Conservation (phyloP, 2,329 filamentous ascomycete genomes). For the Penicillium expansum region DNA sequence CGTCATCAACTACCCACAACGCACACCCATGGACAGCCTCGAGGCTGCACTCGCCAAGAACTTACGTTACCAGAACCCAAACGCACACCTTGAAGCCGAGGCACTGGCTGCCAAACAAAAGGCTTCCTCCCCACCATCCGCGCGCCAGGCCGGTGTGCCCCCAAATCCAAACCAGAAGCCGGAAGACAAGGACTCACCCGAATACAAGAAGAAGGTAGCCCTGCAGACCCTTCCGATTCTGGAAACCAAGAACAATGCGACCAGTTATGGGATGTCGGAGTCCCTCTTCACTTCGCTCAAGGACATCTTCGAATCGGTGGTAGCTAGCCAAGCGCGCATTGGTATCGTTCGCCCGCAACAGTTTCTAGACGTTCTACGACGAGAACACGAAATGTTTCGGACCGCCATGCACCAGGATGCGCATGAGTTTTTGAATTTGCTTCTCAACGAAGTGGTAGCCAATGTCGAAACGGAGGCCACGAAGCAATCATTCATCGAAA, state of each 20-base stretch:
- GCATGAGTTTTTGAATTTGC: constrained; percentile 90
- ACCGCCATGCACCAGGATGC: constrained; percentile 98
- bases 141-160: constrained; percentile 52
- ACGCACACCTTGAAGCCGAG: constrained; percentile 53
- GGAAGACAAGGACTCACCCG: constrained; percentile 92
- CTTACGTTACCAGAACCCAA: constrained; percentile 60
- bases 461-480: constrained; percentile 83
- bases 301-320: constrained; percentile 91
- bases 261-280: constrained; percentile 86
- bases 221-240: constrained; percentile 83
- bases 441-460: constrained; percentile 93
- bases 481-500: constrained; percentile 34
- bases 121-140: constrained; percentile 32
- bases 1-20: constrained; percentile 83
- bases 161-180: constrained; percentile 62
- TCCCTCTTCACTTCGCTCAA: constrained; percentile 92
- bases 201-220: constrained; percentile 97
- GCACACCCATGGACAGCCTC: constrained; percentile 67
- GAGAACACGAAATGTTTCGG: constrained; percentile 95
- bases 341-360: constrained; percentile 89
- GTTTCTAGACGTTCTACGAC: constrained; percentile 88
- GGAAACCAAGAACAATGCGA: constrained; percentile 77
- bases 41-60: constrained; percentile 52
- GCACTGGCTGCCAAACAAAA: constrained; percentile 48
- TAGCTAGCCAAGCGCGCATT: constrained; percentile 74